Evolutionary conservation across 768 basidiomycete species (phyloP).

Genomic region (Termitomyces sp.): DNA sequence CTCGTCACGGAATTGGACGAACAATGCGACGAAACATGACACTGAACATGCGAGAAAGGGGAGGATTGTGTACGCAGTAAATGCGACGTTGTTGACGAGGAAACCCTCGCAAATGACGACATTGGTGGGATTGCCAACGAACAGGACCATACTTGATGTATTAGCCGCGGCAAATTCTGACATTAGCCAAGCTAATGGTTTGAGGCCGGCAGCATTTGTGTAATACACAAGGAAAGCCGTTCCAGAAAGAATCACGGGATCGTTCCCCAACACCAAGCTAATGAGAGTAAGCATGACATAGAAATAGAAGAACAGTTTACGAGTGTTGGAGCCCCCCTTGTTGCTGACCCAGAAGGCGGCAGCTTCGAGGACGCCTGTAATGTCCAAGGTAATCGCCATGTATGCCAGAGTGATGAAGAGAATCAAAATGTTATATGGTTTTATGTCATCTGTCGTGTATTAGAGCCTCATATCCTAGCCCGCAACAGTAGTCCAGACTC

Average conservation of each 20-base stretch:
- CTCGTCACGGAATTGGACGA: slow-evolving; percentile 52
- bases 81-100: slow-evolving; percentile 69
- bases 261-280: slow-evolving; percentile 84
- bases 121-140: slow-evolving; percentile 94
- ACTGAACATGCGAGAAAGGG: slow-evolving; percentile 70
- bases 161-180: slow-evolving; percentile 80
- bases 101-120: slow-evolving; percentile 91
- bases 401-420: slow-evolving; percentile 92
- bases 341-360: slow-evolving; percentile 91
- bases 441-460: slow-evolving; percentile 52
- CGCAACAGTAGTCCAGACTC: slow-evolving; percentile 14
- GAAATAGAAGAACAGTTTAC: slow-evolving; percentile 74
- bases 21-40: slow-evolving; percentile 57
- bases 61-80: slow-evolving; percentile 81
- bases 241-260: slow-evolving; percentile 91
- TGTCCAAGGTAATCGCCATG: slow-evolving; percentile 88
- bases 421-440: slow-evolving; percentile 92
- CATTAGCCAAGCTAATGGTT: slow-evolving; percentile 68
- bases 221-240: slow-evolving; percentile 92
- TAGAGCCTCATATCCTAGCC: slow-evolving; percentile 3
- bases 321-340: slow-evolving; percentile 71
- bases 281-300: slow-evolving; percentile 79
- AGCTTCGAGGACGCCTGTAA: slow-evolving; percentile 82
- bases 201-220: slow-evolving; percentile 58
- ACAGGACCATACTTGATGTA: slow-evolving; percentile 70